phyloP scores from a whole-genome alignment of 1,139 yeast genomes.

The Wickerhamiella infanticola region DNA sequence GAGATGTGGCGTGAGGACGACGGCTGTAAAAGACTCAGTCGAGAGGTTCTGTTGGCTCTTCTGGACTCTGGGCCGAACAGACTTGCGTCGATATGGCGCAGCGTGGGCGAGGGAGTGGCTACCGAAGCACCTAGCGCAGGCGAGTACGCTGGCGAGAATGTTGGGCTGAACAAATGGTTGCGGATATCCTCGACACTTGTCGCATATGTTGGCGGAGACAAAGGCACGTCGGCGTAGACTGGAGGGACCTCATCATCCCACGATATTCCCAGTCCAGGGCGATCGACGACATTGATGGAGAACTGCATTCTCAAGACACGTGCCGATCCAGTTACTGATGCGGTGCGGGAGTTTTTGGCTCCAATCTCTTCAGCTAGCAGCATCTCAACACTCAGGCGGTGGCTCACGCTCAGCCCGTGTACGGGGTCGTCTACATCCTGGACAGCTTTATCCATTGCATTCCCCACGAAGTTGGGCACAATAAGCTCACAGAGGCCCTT shows the following conservation, averaged over 20 bases:
- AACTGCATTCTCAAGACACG: constrained; percentile 91
- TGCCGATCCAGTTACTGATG: constrained; percentile 89
- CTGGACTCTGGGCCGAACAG: constrained; percentile 3
- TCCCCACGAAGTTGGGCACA: constrained; percentile 34
- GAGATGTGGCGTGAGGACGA: too few species aligned
- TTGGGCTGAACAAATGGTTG: constrained; percentile 9
- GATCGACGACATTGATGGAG: constrained; percentile 59
- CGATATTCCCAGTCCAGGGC: constrained; percentile 90
- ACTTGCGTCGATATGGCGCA: constrained; percentile 9
- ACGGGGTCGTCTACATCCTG: constrained; percentile 39
- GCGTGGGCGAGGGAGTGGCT: constrained; percentile 6
- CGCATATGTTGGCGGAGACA: constrained; percentile 73
- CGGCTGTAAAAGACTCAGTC: too few species aligned
- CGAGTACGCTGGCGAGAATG: constrained; percentile 2
- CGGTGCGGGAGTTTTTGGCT: constrained; percentile 27
- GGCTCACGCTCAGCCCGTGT: constrained; percentile 60
- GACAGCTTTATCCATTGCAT: constrained; percentile 15
- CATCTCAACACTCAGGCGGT: constrained; percentile 64
- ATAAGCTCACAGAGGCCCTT: constrained; percentile 64
- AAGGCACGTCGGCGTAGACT: constrained; percentile 70
- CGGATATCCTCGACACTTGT: constrained; percentile 19
- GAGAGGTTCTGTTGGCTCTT: not conserved
- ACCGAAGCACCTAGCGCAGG: not conserved
- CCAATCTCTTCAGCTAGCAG: constrained; percentile 75
- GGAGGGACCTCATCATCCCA: constrained; percentile 99